Percentiles rank a stretch among this genome's conserved stretches.
Evolutionary conservation across 176 grass and related monocot species (phyloP).

Genomic region (Coix lacrymajobi): DNA sequence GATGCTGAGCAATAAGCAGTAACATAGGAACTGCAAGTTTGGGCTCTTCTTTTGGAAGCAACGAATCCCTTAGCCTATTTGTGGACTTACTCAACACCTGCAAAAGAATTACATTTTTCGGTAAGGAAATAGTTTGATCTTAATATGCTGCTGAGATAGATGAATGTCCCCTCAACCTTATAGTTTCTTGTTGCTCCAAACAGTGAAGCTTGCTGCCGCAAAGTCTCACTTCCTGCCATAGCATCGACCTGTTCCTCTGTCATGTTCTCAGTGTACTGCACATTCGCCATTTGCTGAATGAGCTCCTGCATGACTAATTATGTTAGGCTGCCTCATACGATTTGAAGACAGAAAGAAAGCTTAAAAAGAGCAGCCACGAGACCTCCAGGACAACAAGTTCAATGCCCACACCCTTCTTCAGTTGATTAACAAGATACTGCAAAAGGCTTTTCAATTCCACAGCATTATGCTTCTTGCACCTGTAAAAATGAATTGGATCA

Average conservation of each 20-base stretch:
- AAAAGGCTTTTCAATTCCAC: conserved; percentile 96
- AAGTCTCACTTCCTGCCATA: conserved; percentile 93
- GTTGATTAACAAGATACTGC: conserved; percentile 96
- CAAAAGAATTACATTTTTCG: neutral
- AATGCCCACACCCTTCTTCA: conserved; percentile 81
- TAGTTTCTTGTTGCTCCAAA: conserved; percentile 82
- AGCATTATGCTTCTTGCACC: conserved; percentile 96
- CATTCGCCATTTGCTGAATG: conserved; percentile 99
- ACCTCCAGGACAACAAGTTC: conserved; percentile 98
- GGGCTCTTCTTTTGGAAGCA: conserved; percentile 86
- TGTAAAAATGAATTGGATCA: conserved; percentile 35
- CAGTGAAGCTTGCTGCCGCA: conserved; percentile 79
- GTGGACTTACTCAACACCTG: conserved; percentile 94
- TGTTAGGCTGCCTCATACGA: conserved; percentile 12
- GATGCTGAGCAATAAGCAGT: conserved; percentile 91
- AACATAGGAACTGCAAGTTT: conserved; percentile 96
- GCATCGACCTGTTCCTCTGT: conserved; percentile 96
- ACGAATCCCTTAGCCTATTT: conserved; percentile 77
- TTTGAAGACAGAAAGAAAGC: conserved; percentile 1
- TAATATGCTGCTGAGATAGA: conserved; percentile 18
- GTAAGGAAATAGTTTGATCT: neutral
- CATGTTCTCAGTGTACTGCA: conserved; percentile 97
- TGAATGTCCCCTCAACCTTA: conserved; percentile 53
- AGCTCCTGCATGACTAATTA: conserved; percentile 58
- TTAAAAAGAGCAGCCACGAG: conserved; percentile 3